Base-by-base conservation (phyloP, 2,329 filamentous ascomycete species). In the Trichophyton rubrum region DNA sequence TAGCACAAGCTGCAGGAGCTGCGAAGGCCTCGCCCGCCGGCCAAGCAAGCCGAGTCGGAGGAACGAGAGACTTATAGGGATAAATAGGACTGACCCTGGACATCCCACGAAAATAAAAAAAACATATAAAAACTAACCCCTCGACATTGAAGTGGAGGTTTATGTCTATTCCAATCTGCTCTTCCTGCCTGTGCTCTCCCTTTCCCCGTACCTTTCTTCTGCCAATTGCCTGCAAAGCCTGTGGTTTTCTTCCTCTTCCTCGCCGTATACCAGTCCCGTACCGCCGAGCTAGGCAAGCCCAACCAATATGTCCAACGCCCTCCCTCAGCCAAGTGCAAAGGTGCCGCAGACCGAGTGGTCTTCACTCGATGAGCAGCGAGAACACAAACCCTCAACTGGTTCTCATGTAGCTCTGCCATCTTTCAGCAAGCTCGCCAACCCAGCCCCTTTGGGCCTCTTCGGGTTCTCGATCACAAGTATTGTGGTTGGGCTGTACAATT, bases 401-500 rank as follows among this genome's bases (percentile, higher is more conserved):
- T 63, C 62, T 41, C 51, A 61, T 22, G 61, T 64, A 27, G 56
- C 60, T 22, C 47, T 40, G 47, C 63, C 59, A 55, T 47, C 60
- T 0, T 62, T 20, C 7, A 49, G 41, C 33, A 61, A 64, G 40
- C 59, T 62, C 67, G 82, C 77, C 69, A 84, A 85, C 69, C 82
- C 82, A 55, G 81, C 81, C 61, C 82, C 82, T 8, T 75, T 85
- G 22, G 82, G 82, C 60, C 77, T 85, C 55, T 79, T 82, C 58
- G 82, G 81, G 73, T 86, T 87, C 72, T 82, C 83, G n/a, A 68
- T 84, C 64, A 85, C 84, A 8, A 85, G 83, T 8, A 85, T 86
- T 67, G 77, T 83, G 13, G 76, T 86, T 40, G 78, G 77, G 27
- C 67, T 80, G 1, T 76, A 76, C 63, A 71, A 77, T 58, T 77